phyloP scores from a whole-genome alignment of 192 early-diverging fungal species.

The Diversispora eburnea region DNA sequence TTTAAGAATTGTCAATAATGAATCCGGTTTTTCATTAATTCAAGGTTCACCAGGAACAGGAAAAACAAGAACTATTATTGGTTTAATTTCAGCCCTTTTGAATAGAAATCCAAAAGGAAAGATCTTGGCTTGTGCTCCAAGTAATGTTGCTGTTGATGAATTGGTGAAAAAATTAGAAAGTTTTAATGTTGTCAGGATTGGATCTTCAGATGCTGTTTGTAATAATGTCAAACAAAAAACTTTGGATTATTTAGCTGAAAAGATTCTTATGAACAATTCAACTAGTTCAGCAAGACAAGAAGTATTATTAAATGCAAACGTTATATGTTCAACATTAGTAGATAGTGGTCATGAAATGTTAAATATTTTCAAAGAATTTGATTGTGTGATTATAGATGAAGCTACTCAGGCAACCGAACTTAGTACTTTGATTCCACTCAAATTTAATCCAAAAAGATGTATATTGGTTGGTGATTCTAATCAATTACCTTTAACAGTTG shows the following conservation, averaged over 20 bases:
- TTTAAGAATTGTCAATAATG: conserved; percentile 53
- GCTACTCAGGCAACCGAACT: conserved; percentile 91
- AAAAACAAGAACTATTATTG: conserved; percentile 83
- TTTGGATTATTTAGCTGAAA: conserved; percentile 18
- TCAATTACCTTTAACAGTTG: conserved; percentile 86
- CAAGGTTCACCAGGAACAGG: conserved; percentile 70
- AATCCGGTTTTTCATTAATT: conserved; percentile 82
- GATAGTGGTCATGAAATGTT: conserved; percentile 84
- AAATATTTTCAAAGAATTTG: conserved; percentile 56
- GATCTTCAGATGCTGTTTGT: conserved; percentile 68
- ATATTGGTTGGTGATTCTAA: conserved; percentile 94
- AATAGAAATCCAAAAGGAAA: conserved; percentile 22
- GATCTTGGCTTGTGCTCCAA: conserved; percentile 88
- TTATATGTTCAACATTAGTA: conserved; percentile 79
- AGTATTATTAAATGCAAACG: conserved; percentile 74
- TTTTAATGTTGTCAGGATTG: conserved; percentile 80
- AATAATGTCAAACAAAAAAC: conserved; percentile 32
- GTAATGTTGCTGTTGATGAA: conserved; percentile 91
- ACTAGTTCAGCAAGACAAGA: conserved; percentile 35
- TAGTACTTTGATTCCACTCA: conserved; percentile 81
- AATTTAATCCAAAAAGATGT: conserved; percentile 74
- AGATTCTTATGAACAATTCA: conserved; percentile 32
- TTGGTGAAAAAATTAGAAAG: conserved; percentile 79
- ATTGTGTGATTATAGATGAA: conserved; percentile 91
- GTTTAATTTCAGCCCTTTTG: conserved; percentile 59